Base-by-base conservation (phyloP, 306 rosid genomes). In the Morella rubra region DNA sequence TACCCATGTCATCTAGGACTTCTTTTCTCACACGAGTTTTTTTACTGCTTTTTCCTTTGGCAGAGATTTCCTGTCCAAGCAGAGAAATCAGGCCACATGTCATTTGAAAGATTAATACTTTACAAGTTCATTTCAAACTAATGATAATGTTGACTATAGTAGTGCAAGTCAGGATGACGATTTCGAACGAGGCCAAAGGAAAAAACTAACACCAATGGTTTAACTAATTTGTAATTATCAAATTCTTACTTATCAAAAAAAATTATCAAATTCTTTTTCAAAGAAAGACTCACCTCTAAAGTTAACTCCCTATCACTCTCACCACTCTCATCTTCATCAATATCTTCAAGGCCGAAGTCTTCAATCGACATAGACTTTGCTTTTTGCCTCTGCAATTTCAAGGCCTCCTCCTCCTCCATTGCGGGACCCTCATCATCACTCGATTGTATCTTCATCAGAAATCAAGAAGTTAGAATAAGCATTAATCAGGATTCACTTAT, bases 401-500 rank as follows among this genome's bases (percentile, higher is more conserved):
- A 24, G n/a, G 87, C 98, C 80, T 80, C 79, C 74, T 81, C 87
- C 83, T 89, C 98, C 84, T 95, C 98, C 82, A 86, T 91, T 66
- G 84, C 78, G 47, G 84, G 89, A 72, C 91, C 90, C 69, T 90
- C 96, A 64, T 92, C 97, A 46, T 90, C 98, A 51, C 96, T 92
- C 18, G 50, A 41, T 65, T 18, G 71, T 65, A 8, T 19, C 50
- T 65, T 65, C 71, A 65, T 65, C 71, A 65, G 47, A 65, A 18
- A 65, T 6, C 19, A 4, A 4, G 46, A 41, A 42, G 24, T 65
- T 65, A 65, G 71, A 41, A 41, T 0, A 15, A 8, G n/a, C 50
- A 1, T 40, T 24, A 42, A 9, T 40, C n/a, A 65, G 46, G 8
- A 8, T n/a, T 65, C 22, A n/a, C 12, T 41, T 65, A 65, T 65